phyloP scores from a whole-genome alignment of 192 early-diverging fungal species.

The Mortierella hygrophila region DNA sequence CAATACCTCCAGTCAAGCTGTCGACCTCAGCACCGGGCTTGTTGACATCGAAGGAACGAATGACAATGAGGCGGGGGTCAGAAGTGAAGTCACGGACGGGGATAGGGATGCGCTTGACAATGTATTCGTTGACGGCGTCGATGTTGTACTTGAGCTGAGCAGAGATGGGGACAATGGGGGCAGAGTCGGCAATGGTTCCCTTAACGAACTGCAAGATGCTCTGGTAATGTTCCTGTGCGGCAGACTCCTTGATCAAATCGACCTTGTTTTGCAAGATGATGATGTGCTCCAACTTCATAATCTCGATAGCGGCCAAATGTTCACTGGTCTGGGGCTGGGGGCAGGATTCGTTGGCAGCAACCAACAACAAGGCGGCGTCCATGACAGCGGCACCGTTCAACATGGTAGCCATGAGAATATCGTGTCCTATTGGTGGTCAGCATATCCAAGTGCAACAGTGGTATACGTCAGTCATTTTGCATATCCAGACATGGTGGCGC shows the following conservation, averaged over 20 bases:
- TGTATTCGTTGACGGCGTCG: constrained; percentile 98
- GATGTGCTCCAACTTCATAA: constrained; percentile 98
- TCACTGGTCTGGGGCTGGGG: constrained; percentile 99
- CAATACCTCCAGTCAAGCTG: constrained; percentile 96
- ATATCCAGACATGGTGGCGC: not conserved
- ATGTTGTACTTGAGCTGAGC: constrained; percentile 99
- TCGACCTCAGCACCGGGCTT: constrained; percentile 96
- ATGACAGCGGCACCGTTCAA: constrained; percentile 98
- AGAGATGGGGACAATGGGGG: constrained; percentile 97
- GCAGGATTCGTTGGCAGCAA: constrained; percentile 98
- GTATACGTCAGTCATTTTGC: not conserved
- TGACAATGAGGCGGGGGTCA: constrained; percentile 95
- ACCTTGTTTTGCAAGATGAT: constrained; percentile 99
- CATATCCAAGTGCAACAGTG: not conserved
- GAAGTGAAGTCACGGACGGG: constrained; percentile 94
- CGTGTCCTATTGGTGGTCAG: constrained; percentile 71
- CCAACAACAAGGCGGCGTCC: constrained; percentile 97
- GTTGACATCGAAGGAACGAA: constrained; percentile 99
- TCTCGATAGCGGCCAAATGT: constrained; percentile 99
- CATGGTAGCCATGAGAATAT: constrained; percentile 99
- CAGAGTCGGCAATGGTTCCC: constrained; percentile 92
- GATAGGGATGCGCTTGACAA: constrained; percentile 95
- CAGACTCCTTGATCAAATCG: constrained; percentile 94
- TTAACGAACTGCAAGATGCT: constrained; percentile 94
- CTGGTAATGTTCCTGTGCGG: constrained; percentile 90